These are phyloP conservation scores for Oenanthe javanica DNA, from an alignment of 140 eudicot genomes.

Conservation along the genomic window DNA sequence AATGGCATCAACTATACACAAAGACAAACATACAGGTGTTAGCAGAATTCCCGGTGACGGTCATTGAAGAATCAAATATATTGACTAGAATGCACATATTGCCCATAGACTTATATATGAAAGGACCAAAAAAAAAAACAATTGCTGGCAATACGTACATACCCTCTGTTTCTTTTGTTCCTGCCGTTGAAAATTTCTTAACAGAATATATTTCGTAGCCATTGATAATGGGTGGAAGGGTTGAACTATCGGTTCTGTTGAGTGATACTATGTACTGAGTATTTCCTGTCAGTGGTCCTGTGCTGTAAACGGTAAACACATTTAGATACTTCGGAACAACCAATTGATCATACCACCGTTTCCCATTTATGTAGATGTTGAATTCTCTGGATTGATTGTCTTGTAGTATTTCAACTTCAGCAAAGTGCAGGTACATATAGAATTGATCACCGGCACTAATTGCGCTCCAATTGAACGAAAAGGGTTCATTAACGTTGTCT, in stretches of 20 bases:
- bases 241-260: constrained; percentile 21
- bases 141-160: background rate
- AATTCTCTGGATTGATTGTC: constrained; percentile 2
- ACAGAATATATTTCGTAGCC: constrained; percentile 27
- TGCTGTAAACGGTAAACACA: background rate
- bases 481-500: background rate
- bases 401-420: constrained; percentile 23
- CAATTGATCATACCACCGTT: background rate
- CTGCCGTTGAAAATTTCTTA: constrained; percentile 10
- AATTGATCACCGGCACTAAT: background rate
- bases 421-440: constrained; percentile 22
- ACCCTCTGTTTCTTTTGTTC: constrained; percentile 41
- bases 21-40: background rate
- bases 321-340: constrained; percentile 17
- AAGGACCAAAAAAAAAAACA: background rate
- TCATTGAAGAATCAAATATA: no score
- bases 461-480: constrained; percentile 5
- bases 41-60: background rate
- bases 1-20: constrained; percentile 15
- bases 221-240: constrained; percentile 35
- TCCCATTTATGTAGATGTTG: constrained; percentile 21
- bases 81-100: background rate
- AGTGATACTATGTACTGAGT: constrained; percentile 7
- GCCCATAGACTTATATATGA: background rate
- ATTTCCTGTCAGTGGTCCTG: background rate